A percentile compares a stretch with the other conserved stretches of the same genome.
Conservation (phyloP, 2,329 filamentous ascomycete species). For the Lomentospora prolificans region DNA sequence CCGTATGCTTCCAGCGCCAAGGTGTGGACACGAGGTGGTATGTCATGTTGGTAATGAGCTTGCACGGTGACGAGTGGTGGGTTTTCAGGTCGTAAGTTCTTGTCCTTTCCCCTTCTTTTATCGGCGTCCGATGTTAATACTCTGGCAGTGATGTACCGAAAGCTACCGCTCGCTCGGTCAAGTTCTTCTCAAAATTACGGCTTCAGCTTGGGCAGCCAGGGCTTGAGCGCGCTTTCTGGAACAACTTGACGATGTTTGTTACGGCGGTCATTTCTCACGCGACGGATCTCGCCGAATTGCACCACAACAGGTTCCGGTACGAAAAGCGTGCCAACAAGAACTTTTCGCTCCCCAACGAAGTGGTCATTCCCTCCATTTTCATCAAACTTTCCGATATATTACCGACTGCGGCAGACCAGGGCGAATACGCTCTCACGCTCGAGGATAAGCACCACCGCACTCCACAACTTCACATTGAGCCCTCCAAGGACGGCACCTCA, state of each 20-base stretch:
- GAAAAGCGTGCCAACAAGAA: constrained; percentile 26
- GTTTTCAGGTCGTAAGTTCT: constrained; percentile 53
- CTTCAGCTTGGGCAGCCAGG: constrained; percentile 33
- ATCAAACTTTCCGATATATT: constrained; percentile 38
- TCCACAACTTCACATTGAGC: not conserved
- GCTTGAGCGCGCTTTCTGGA: constrained; percentile 40
- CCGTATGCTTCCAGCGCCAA: constrained; percentile 58
- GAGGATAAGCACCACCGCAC: not conserved
- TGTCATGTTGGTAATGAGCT: constrained; percentile 58
- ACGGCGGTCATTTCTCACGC: constrained; percentile 42
- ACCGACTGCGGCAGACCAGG: constrained; percentile 15
- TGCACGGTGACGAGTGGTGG: constrained; percentile 72
- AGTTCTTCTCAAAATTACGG: constrained; percentile 29
- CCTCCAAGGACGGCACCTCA: not conserved
- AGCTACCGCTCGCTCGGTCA: constrained; percentile 11
- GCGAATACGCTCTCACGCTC: not conserved
- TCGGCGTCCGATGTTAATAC: not conserved
- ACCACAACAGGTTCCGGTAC: constrained; percentile 27
- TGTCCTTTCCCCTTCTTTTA: not conserved
- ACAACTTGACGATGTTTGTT: constrained; percentile 37
- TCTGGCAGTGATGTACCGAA: constrained; percentile 6
- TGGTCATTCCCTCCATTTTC: constrained; percentile 37
- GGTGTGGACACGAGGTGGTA: constrained; percentile 69
- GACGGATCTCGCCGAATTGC: constrained; percentile 37
- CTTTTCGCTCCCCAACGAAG: constrained; percentile 29